Evolutionary conservation across 83 land plant species (phyloP).

Genomic region (Thuja plicata): DNA sequence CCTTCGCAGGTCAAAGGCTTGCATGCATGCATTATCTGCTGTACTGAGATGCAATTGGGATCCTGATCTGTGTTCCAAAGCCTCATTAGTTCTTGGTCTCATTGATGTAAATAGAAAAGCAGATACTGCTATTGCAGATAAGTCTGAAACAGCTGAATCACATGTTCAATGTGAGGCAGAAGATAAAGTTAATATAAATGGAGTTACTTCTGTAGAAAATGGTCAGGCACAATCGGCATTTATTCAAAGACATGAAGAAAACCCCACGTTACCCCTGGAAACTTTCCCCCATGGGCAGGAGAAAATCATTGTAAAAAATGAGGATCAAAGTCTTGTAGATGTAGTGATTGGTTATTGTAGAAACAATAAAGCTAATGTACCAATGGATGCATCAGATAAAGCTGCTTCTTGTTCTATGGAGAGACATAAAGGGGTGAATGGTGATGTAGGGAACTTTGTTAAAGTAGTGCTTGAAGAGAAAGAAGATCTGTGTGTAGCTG

Average conservation of each 20-base stretch:
- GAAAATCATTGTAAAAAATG: slow-evolving; percentile 10
- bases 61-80: slow-evolving; percentile 59
- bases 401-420: slow-evolving; percentile 74
- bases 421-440: slow-evolving; percentile 55
- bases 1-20: slow-evolving; percentile 80
- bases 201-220: background rate
- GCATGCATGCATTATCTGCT: slow-evolving; percentile 79
- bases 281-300: slow-evolving; percentile 11
- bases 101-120: slow-evolving; percentile 84
- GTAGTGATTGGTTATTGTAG: slow-evolving; percentile 20
- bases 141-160: slow-evolving; percentile 60
- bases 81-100: slow-evolving; percentile 66
- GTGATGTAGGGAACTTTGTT: slow-evolving; percentile 55
- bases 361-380: slow-evolving; percentile 44
- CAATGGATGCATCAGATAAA: slow-evolving; percentile 71
- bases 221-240: background rate
- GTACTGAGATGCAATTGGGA: slow-evolving; percentile 85
- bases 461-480: slow-evolving; percentile 73
- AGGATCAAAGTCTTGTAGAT: slow-evolving; percentile 20
- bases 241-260: slow-evolving; percentile 7
- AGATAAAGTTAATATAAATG: slow-evolving; percentile 2
- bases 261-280: slow-evolving; percentile 9
- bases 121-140: slow-evolving; percentile 70
- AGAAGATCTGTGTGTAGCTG: slow-evolving; percentile 83
- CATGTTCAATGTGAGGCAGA: slow-evolving; percentile 19